These are phyloP conservation scores for Conringia planisiliqua DNA, from an alignment of 345 rosid species.

Conservation along the genomic window DNA sequence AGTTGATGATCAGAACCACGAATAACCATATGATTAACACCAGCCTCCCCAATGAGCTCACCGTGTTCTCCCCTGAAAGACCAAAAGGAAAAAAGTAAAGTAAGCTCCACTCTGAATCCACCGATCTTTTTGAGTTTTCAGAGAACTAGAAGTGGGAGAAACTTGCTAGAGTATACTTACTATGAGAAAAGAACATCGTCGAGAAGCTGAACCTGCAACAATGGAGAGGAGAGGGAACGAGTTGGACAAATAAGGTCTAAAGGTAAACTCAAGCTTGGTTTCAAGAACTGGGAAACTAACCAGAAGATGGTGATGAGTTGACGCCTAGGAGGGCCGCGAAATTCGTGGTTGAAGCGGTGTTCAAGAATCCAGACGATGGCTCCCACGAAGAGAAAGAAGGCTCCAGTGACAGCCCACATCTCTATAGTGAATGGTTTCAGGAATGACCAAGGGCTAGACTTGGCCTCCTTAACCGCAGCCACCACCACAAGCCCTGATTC, in stretches of 20 bases:
- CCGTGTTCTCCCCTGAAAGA: conserved; percentile 81
- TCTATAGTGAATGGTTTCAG: conserved; percentile 82
- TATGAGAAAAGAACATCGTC: conserved; percentile 95
- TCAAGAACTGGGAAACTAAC: conserved; percentile 43
- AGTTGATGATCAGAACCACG: conserved; percentile 90
- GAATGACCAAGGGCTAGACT: conserved; percentile 93
- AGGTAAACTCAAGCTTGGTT: conserved; percentile 5
- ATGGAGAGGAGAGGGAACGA: background rate
- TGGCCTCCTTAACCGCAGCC: conserved; percentile 62
- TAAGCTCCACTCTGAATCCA: background rate
- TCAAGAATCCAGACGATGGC: conserved; percentile 97
- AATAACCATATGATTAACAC: conserved; percentile 93
- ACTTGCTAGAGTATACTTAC: conserved; percentile 42
- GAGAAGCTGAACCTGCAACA: conserved; percentile 96
- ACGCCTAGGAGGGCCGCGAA: conserved; percentile 85
- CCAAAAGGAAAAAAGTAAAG: conserved; percentile 4
- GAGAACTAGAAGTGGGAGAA: background rate
- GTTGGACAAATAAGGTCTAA: background rate
- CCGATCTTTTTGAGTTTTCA: background rate
- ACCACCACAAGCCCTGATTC: conserved; percentile 89
- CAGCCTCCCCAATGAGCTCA: conserved; percentile 73
- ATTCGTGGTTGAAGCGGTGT: conserved; percentile 78
- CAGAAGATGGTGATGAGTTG: conserved; percentile 85
- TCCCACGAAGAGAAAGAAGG: conserved; percentile 83
- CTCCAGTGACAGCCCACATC: conserved; percentile 94